Conservation (phyloP, 2,329 filamentous ascomycete species). For the Colletotrichum gigasporum region DNA sequence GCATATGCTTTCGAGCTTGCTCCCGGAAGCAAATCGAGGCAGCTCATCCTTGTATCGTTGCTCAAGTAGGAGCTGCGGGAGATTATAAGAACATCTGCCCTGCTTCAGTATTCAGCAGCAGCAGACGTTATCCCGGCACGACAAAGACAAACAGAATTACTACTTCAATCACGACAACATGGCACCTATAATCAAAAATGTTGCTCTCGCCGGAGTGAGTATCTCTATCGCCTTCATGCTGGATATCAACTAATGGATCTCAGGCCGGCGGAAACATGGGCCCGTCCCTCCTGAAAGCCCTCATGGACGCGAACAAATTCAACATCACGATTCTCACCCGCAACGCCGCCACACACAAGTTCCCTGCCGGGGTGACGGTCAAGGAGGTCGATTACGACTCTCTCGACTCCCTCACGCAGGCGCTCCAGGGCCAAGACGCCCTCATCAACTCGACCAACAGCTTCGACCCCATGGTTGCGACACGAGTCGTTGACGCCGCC, state of each 20-base stretch:
- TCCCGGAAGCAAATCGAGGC: neutral
- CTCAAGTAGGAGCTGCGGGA: neutral
- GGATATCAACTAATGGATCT: neutral
- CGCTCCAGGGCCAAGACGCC: constrained; percentile 66
- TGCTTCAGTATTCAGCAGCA: neutral
- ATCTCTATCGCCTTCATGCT: neutral
- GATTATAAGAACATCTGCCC: constrained; percentile 1
- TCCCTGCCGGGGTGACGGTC: constrained; percentile 50
- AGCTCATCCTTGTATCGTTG: neutral
- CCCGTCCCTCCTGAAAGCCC: constrained; percentile 39
- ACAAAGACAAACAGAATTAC: neutral
- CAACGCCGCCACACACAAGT: constrained; percentile 45
- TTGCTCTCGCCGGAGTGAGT: constrained; percentile 47
- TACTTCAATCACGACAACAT: constrained; percentile 1
- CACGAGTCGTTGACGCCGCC: constrained; percentile 63
- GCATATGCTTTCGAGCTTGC: neutral
- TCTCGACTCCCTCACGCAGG: constrained; percentile 56
- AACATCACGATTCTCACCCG: constrained; percentile 66
- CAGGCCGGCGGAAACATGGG: constrained; percentile 47
- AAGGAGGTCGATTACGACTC: constrained; percentile 59
- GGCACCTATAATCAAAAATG: constrained; percentile 43
- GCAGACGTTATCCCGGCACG: neutral
- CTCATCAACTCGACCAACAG: constrained; percentile 51
- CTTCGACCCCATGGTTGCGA: constrained; percentile 49
- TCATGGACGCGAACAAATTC: constrained; percentile 44